Evolutionary conservation across 306 rosid genomes (phyloP), one percentile per base, ranked within the genome.

Genomic region (Trifolium dubium): DNA sequence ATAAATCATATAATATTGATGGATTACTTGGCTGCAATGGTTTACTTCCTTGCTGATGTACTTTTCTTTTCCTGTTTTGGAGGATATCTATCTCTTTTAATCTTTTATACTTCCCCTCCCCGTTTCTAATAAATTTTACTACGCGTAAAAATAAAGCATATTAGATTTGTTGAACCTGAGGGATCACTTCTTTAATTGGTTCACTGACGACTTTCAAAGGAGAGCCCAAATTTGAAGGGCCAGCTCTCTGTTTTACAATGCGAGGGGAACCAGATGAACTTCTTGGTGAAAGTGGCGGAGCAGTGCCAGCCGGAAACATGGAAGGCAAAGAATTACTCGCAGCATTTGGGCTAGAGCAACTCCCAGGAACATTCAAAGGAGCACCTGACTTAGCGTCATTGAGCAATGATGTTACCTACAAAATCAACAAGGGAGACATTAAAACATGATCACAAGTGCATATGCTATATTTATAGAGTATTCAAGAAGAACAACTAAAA

Each of bases 231-330:
- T 83, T 86, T 67, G 99, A 95, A 58, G 87, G 98, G 67, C 92
- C 98, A 66, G 80, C 79, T 92, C 99, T 88, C 72, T 86, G 99
- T 84, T 89, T 95, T 87, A 84, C 79, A 71, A 95, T 15, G 60
- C 99, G 97, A 67, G 99, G 99, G 78, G 99, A 95, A 64, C 98
- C 97, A 18, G 99, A 83, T 72, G 90, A 47, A 85, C 99, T 95
- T 80, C 99, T 90, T 0, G 99, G 99, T 14, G 99, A 95, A 73
- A 95, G 83, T 44, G 99, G 99, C 0, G 99, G 99, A 51, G 98
- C 99, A 80, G 93, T 92, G 76, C 99, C 99, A 0, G 99, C 99
- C 43, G 97, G 98, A 89, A 95, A 95, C 95, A 95, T 90, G 77
- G 98, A 95, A 35, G 99, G 98, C 79, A 90, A 81, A 47, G 98